Evolutionary conservation across 1,284 basidiomycete species (phyloP), one percentile per base, ranked within the genome.

Genomic region (Boletellus dicymbophilus): DNA sequence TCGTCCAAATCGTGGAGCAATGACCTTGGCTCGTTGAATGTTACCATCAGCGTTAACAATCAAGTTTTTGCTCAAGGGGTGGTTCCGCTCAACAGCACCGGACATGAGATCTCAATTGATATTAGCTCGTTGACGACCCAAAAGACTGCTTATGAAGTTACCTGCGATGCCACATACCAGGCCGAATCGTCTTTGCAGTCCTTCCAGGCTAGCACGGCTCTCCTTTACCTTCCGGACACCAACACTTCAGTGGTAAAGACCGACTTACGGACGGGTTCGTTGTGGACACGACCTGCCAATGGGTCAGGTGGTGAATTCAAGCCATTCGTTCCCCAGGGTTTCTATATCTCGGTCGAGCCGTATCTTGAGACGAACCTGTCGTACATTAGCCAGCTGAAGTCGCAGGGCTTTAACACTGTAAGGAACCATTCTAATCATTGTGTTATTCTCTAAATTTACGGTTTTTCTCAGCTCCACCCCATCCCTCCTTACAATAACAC

Each of bases 71-170:
- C 75, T 0, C 69, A 58, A 11, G 76, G 76, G 8, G 53, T 51
- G 0, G 80, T 86, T 9, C 75, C 78, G 4, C 63, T 85, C 28
- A 84, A 85, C 59, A 69, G 73, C 9, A 79, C 74, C 6, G 57
- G 61, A 26, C 12, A 54, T 18, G 52, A 60, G 40, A 44, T 67
- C 23, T n/a, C 30, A 1, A 13, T 67, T 10, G 52, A 69, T 13
- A 37, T 68, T 2, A 53, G 55, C 30, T 23, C 42, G 12, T 46
- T 70, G 9, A 6, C 21, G 8, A 37, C 59, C 2, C 57, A 52
- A 45, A 60, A 55, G 50, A 53, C 37, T 2, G 25, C 49, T 18
- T 59, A 69, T 26, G 44, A 44, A 3, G 51, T 70, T 3, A 47
- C 44, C n/a, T 70, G 66, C 39, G 23, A 7, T 1, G 67, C 62